A percentile compares a stretch with the other conserved stretches of the same genome.
Evolutionary conservation across 495 filamentous ascomycete species (phyloP).

Genomic region (Copromyces sp.): DNA sequence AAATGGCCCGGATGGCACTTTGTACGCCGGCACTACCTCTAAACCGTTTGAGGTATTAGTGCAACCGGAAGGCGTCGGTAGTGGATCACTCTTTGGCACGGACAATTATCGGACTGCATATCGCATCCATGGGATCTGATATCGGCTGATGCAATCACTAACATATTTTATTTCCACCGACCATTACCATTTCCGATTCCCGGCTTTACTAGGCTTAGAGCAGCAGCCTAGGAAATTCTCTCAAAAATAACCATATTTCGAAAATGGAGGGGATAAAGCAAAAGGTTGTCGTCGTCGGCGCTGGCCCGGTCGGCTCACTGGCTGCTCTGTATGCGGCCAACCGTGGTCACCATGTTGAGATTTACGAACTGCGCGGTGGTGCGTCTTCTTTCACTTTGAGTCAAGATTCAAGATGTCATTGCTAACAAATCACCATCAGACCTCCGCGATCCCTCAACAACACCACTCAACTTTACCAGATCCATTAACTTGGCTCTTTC

Average conservation of each 20-base stretch:
- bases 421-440: slow-evolving; percentile 41
- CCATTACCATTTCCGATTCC: not conserved
- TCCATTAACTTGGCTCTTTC: slow-evolving; percentile 96
- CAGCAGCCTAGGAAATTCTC: not conserved
- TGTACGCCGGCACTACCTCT: not conserved
- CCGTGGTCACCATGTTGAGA: slow-evolving; percentile 77
- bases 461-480: slow-evolving; percentile 88
- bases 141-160: not conserved
- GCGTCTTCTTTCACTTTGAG: slow-evolving; percentile 25
- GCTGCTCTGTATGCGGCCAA: slow-evolving; percentile 86
- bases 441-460: slow-evolving; percentile 72
- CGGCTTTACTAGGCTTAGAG: not conserved
- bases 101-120: not conserved
- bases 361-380: slow-evolving; percentile 93
- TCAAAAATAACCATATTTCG: not conserved
- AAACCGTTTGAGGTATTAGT: not conserved
- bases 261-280: slow-evolving; percentile 26
- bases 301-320: slow-evolving; percentile 85
- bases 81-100: not conserved
- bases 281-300: slow-evolving; percentile 78
- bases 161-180: not conserved
- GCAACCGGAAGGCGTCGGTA: not conserved
- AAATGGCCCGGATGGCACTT: not conserved
- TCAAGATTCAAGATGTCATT: not conserved
- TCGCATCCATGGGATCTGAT: not conserved